A percentile compares a stretch with the other conserved stretches of the same genome.
Evolutionary conservation across 179 eudicot species (phyloP).

Genomic region (Sideroxylon spinosum): DNA sequence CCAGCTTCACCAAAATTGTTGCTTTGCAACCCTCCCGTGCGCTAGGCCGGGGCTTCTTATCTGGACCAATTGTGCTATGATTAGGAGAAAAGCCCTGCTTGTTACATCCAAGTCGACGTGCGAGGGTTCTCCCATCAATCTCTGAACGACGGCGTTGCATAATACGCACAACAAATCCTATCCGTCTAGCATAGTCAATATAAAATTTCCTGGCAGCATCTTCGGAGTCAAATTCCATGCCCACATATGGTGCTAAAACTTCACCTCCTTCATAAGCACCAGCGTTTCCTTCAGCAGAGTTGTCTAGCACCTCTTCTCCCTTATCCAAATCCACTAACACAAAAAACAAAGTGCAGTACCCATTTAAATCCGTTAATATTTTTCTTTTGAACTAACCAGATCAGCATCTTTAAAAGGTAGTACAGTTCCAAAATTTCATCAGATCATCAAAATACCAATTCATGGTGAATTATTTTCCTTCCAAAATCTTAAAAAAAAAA

Average conservation of each 20-base stretch:
- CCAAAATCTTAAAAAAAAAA: neutral
- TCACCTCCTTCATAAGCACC: neutral
- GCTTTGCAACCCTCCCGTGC: constrained; percentile 36
- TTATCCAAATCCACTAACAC: constrained; percentile 14
- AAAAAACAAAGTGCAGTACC: neutral
- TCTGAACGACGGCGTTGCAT: constrained; percentile 22
- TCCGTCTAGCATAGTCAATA: constrained; percentile 21
- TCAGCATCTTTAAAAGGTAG: neutral
- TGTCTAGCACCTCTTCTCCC: constrained; percentile 14
- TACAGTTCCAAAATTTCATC: neutral
- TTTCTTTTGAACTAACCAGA: neutral
- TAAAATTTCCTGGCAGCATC: constrained; percentile 29
- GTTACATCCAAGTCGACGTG: constrained; percentile 23
- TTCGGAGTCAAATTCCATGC: constrained; percentile 29
- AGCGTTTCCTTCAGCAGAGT: constrained; percentile 7
- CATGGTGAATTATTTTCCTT: neutral
- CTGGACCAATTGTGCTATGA: constrained; percentile 13
- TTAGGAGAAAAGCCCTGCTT: constrained; percentile 21
- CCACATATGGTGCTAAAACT: constrained; percentile 23
- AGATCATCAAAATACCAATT: neutral
- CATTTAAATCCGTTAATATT: neutral
- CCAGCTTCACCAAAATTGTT: constrained; percentile 31
- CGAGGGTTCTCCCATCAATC: constrained; percentile 14
- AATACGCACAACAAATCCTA: constrained; percentile 26
- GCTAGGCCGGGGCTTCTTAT: constrained; percentile 20